Evolutionary conservation across 2,329 filamentous ascomycete genomes (phyloP).

Genomic region (Alternaria sp.): DNA sequence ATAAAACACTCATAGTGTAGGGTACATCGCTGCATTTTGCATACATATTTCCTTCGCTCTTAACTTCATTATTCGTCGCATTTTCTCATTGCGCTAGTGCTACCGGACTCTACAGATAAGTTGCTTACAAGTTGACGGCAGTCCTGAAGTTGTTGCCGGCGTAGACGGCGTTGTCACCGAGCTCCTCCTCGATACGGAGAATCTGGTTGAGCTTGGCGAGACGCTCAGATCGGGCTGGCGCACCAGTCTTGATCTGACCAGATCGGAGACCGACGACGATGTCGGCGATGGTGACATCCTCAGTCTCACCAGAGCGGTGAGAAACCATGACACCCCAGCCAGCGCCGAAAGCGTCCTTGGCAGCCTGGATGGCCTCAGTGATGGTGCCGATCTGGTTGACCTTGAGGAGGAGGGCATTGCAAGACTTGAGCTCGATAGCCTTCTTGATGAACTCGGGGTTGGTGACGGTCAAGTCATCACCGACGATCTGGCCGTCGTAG

Average conservation of each 20-base stretch:
- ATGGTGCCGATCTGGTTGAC: constrained; percentile 99
- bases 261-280: constrained; percentile 95
- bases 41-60: constrained; percentile 12
- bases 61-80: constrained; percentile 19
- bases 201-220: constrained; percentile 99
- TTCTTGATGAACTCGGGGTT: constrained; percentile 99
- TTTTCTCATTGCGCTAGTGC: constrained; percentile 1
- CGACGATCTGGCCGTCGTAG: constrained; percentile 97
- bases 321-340: constrained; percentile 99
- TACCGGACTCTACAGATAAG: neutral
- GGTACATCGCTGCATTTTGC: constrained; percentile 16
- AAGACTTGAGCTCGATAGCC: constrained; percentile 98
- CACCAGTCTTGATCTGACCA: constrained; percentile 77
- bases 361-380: constrained; percentile 97
- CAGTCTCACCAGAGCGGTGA: constrained; percentile 98
- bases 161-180: constrained; percentile 83
- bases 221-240: constrained; percentile 91
- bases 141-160: constrained; percentile 92
- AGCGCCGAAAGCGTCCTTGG: constrained; percentile 94
- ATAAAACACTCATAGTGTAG: neutral
- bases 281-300: constrained; percentile 99
- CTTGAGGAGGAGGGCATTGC: constrained; percentile 98
- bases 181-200: constrained; percentile 98
- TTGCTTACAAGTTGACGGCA: constrained; percentile 73
- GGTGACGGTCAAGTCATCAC: constrained; percentile 98